Evolutionary conservation across 176 grass and related monocot genomes (phyloP).

Genomic region (Triticum urartu): DNA sequence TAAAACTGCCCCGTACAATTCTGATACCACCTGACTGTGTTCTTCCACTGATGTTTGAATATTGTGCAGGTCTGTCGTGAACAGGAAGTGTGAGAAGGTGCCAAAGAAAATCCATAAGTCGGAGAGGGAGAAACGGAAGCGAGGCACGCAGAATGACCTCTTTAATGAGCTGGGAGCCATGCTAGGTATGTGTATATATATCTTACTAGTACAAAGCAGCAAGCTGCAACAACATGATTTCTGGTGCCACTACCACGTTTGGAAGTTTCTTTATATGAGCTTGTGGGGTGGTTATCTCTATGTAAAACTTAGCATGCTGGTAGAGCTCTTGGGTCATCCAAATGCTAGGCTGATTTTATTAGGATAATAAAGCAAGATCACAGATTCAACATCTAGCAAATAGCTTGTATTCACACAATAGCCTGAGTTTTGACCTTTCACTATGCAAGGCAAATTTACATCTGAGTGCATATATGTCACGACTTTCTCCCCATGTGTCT

Average conservation of each 20-base stretch:
- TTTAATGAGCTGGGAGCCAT: conserved; percentile 63
- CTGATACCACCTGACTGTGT: not conserved
- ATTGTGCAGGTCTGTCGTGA: conserved; percentile 34
- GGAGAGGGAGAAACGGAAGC: conserved; percentile 85
- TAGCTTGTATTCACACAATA: not conserved
- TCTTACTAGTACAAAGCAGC: not conserved
- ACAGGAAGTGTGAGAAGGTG: conserved; percentile 54
- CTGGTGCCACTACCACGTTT: not conserved
- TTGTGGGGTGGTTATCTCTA: not conserved
- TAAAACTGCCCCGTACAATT: not conserved
- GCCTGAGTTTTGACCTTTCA: not conserved
- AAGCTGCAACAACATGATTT: not conserved
- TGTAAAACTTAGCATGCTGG: not conserved
- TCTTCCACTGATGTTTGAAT: not conserved
- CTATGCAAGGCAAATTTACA: not conserved
- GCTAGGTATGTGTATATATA: conserved; percentile 45
- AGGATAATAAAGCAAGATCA: not conserved
- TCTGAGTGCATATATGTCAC: not conserved
- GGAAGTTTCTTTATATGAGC: not conserved
- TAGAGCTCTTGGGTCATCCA: not conserved
- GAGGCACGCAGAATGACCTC: conserved; percentile 70
- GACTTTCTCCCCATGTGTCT: not conserved
- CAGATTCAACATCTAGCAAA: not conserved
- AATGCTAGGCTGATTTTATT: not conserved
- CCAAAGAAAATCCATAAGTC: conserved; percentile 93